These are phyloP conservation scores for Colletotrichum sp. DNA, from an alignment of 2,329 filamentous ascomycete genomes.

Conservation along the genomic window DNA sequence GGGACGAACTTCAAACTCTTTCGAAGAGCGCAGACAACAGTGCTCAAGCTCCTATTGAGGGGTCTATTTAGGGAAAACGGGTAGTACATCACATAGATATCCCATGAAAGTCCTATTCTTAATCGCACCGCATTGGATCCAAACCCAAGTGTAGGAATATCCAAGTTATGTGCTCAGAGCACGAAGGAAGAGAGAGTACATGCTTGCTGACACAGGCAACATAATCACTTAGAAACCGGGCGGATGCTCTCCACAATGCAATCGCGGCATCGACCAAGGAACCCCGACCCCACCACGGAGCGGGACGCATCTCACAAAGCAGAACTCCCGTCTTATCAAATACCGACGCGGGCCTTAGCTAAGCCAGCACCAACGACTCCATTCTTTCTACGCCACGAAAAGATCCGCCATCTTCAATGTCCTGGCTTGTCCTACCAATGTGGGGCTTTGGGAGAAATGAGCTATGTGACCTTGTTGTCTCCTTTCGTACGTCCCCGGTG, in stretches of 20 bases:
- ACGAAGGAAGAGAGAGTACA: background rate
- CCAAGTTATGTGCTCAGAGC: no score
- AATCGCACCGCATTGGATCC: no score
- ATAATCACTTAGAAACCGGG: background rate
- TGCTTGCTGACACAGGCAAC: conserved; percentile 10
- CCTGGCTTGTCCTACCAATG: background rate
- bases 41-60: no score
- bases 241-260: background rate
- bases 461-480: background rate
- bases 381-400: background rate
- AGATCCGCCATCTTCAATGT: background rate
- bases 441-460: background rate
- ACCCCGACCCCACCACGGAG: background rate
- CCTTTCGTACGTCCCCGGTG: background rate
- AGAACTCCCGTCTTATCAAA: background rate
- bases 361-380: background rate
- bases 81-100: no score
- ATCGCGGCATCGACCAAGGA: background rate
- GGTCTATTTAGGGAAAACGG: no score
- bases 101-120: no score
- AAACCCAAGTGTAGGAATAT: no score
- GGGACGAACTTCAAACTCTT: no score
- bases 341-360: conserved; percentile 8
- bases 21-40: no score
- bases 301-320: conserved; percentile 11